Conservation (phyloP, 371 early-diverging fungal species). For the Capillidium heterosporum region DNA sequence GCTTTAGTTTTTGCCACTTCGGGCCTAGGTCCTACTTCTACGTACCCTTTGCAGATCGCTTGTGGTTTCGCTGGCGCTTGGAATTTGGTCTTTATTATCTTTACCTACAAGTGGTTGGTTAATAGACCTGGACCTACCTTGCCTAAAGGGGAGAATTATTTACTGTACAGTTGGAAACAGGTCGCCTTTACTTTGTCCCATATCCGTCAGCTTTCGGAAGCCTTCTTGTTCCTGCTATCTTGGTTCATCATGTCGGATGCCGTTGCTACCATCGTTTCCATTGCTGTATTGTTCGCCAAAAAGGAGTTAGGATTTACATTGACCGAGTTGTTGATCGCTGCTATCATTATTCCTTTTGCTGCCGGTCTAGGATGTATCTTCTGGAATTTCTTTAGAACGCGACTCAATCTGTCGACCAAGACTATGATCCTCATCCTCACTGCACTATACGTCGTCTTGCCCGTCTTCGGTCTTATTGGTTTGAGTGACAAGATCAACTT, state of each 20-base stretch:
- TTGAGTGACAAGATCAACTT: conserved; percentile 22
- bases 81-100: conserved; percentile 21
- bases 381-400: conserved; percentile 26
- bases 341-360: conserved; percentile 21
- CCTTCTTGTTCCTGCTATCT: conserved; percentile 19
- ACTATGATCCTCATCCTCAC: conserved; percentile 13
- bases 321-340: conserved; percentile 16
- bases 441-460: conserved; percentile 15
- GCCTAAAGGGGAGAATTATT: conserved; percentile 18
- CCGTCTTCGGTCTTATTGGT: conserved; percentile 32
- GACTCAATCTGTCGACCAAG: conserved; percentile 11
- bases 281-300: conserved; percentile 16
- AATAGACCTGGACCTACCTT: conserved; percentile 38
- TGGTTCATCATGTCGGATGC: conserved; percentile 24
- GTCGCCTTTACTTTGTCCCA: conserved; percentile 13
- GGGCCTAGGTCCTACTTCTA: conserved; percentile 6
- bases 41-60: conserved; percentile 16
- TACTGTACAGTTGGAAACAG: conserved; percentile 21
- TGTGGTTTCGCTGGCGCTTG: conserved; percentile 27
- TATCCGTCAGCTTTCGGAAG: conserved; percentile 14
- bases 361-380: conserved; percentile 27
- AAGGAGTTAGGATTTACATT: conserved; percentile 1
- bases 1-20: conserved; percentile 18
- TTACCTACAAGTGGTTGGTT: conserved; percentile 17
- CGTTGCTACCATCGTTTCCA: conserved; percentile 16